These are phyloP conservation scores for Cryptosporidium muris DNA, from an alignment of 169 alveolate genomes.

Conservation along the genomic window DNA sequence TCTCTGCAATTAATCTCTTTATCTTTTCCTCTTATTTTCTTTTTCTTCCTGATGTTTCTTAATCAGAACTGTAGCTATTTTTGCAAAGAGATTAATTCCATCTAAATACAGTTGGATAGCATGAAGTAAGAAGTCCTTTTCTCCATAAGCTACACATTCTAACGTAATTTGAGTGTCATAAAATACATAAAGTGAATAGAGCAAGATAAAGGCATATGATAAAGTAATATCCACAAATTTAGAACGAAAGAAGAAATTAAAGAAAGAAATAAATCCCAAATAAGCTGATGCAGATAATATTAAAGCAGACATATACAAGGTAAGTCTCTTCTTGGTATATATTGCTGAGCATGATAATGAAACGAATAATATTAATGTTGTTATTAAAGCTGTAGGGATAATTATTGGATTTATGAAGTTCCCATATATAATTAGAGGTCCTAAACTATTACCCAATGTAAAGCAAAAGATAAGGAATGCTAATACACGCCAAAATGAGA, in stretches of 20 bases:
- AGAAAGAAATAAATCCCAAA: constrained; percentile 58
- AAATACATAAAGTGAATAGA: constrained; percentile 47
- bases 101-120: constrained; percentile 56
- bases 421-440: constrained; percentile 49
- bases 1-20: background rate
- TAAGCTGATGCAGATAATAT: constrained; percentile 53
- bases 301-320: constrained; percentile 26
- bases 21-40: constrained; percentile 23
- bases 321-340: constrained; percentile 51
- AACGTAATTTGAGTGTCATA: constrained; percentile 65
- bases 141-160: constrained; percentile 46
- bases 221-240: constrained; percentile 32
- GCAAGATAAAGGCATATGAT: constrained; percentile 51
- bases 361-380: constrained; percentile 40
- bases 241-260: constrained; percentile 48
- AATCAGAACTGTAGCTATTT: constrained; percentile 15
- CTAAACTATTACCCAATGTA: constrained; percentile 49
- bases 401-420: constrained; percentile 45
- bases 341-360: constrained; percentile 49
- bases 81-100: constrained; percentile 41
- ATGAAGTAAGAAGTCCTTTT: constrained; percentile 56
- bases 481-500: constrained; percentile 21
- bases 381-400: constrained; percentile 52
- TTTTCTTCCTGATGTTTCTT: constrained; percentile 57
- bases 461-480: constrained; percentile 41